phyloP scores from a whole-genome alignment of 306 rosid species.

The Ormosia emarginata region DNA sequence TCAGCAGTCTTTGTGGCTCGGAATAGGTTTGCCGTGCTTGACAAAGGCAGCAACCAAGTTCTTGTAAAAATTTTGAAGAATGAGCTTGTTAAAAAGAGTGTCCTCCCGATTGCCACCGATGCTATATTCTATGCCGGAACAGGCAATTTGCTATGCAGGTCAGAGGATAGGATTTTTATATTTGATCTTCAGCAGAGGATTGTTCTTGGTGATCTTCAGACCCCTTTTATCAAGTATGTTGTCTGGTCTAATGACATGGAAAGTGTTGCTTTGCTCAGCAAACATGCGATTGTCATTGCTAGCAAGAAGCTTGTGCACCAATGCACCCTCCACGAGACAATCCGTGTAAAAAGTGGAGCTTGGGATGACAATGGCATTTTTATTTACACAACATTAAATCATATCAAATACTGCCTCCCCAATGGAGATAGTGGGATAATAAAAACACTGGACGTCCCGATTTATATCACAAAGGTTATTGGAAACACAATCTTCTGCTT shows the following conservation, averaged over 20 bases:
- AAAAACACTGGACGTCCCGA: slow-evolving; percentile 81
- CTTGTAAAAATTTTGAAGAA: slow-evolving; percentile 67
- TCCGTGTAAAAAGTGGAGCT: slow-evolving; percentile 92
- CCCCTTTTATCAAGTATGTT: slow-evolving; percentile 82
- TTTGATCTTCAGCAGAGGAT: slow-evolving; percentile 83
- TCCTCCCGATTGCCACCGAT: slow-evolving; percentile 68
- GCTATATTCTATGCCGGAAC: slow-evolving; percentile 93
- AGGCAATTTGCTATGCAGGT: slow-evolving; percentile 76
- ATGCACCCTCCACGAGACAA: slow-evolving; percentile 94
- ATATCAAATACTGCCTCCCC: slow-evolving; percentile 86
- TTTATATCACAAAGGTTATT: slow-evolving; percentile 81
- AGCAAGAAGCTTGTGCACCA: slow-evolving; percentile 87
- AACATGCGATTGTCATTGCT: slow-evolving; percentile 83
- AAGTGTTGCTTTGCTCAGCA: slow-evolving; percentile 89
- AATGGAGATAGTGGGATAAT: slow-evolving; percentile 94
- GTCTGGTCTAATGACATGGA: slow-evolving; percentile 90
- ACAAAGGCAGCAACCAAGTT: slow-evolving; percentile 72
- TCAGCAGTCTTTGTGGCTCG: slow-evolving; percentile 93
- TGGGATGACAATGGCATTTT: slow-evolving; percentile 97
- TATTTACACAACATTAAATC: slow-evolving; percentile 85
- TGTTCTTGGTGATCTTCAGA: slow-evolving; percentile 77
- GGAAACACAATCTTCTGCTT: slow-evolving; percentile 76
- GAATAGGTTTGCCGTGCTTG: slow-evolving; percentile 90
- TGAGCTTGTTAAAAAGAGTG: slow-evolving; percentile 69
- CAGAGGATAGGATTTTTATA: slow-evolving; percentile 78